A percentile compares a stretch with the other conserved stretches of the same genome.
These are phyloP conservation scores for Phytophthora idaei DNA, from an alignment of 352 stramenopile genomes.

Conservation along the genomic window DNA sequence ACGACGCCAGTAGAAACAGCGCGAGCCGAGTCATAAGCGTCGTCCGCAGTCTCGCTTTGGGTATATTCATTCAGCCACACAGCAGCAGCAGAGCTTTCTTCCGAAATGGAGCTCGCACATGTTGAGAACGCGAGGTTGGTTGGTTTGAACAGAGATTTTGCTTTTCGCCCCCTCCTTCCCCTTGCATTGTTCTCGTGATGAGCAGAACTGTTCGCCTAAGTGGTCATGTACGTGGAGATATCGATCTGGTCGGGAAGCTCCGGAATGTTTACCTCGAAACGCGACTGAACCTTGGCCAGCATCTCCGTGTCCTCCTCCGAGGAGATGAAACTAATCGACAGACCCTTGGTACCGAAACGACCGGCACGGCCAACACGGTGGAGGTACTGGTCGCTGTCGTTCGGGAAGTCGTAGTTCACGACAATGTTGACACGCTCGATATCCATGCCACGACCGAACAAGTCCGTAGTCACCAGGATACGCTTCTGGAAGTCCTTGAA, in stretches of 20 bases:
- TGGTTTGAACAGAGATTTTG: slow-evolving; percentile 35
- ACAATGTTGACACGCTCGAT: slow-evolving; percentile 99
- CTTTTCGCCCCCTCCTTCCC: slow-evolving; percentile 16
- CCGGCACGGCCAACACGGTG: slow-evolving; percentile 98
- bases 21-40: slow-evolving; percentile 46
- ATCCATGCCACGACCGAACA: slow-evolving; percentile 99
- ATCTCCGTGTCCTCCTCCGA: slow-evolving; percentile 98
- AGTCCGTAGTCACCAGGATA: slow-evolving; percentile 99
- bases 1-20: slow-evolving; percentile 44
- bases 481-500: slow-evolving; percentile 99
- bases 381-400: slow-evolving; percentile 98
- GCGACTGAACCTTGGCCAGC: slow-evolving; percentile 97
- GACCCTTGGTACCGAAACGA: slow-evolving; percentile 99
- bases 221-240: slow-evolving; percentile 98
- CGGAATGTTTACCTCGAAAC: slow-evolving; percentile 99
- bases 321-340: slow-evolving; percentile 99
- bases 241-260: slow-evolving; percentile 99
- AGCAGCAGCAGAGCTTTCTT: slow-evolving; percentile 39
- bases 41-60: slow-evolving; percentile 41
- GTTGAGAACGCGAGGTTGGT: slow-evolving; percentile 37
- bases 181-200: slow-evolving; percentile 19
- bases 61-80: slow-evolving; percentile 51
- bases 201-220: slow-evolving; percentile 52
- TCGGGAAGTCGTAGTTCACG: slow-evolving; percentile 99
- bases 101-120: slow-evolving; percentile 35